phyloP scores from a whole-genome alignment of 192 early-diverging fungal species.

The Coemansia sp. region DNA sequence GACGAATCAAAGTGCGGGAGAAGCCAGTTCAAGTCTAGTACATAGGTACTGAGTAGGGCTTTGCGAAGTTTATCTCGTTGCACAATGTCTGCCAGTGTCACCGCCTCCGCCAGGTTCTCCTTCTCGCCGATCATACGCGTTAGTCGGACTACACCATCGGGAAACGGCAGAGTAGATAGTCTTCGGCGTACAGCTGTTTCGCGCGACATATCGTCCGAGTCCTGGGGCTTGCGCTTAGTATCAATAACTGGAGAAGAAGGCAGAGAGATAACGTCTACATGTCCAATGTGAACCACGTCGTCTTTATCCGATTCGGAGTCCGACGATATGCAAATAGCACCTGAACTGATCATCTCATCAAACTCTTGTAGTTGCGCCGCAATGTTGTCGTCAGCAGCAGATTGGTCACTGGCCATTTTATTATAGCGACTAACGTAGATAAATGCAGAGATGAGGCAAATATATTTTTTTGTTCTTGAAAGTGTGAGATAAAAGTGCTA shows the following conservation, averaged over 20 bases:
- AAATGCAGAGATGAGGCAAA: neutral
- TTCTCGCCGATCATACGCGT: slow-evolving; percentile 20
- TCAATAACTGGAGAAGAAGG: neutral
- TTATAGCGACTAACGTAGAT: neutral
- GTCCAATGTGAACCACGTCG: neutral
- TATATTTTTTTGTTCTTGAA: neutral
- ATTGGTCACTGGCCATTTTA: neutral
- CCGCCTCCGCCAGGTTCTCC: neutral
- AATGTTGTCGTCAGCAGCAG: slow-evolving; percentile 11
- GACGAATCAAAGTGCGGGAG: slow-evolving; percentile 32
- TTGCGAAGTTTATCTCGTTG: slow-evolving; percentile 44
- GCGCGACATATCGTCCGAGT: neutral
- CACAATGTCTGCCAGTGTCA: slow-evolving; percentile 18
- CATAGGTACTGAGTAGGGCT: slow-evolving; percentile 61
- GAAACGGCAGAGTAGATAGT: slow-evolving; percentile 16
- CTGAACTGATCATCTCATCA: slow-evolving; percentile 23
- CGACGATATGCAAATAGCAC: slow-evolving; percentile 29
- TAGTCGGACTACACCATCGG: slow-evolving; percentile 19
- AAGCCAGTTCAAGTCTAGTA: slow-evolving; percentile 59
- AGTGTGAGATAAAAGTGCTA: neutral
- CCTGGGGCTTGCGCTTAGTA: neutral
- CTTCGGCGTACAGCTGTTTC: neutral
- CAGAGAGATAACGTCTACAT: neutral
- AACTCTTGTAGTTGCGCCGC: slow-evolving; percentile 19
- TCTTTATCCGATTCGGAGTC: neutral